Conservation (phyloP, 2,329 filamentous ascomycete genomes). For the Drechslerella stenobrocha region DNA sequence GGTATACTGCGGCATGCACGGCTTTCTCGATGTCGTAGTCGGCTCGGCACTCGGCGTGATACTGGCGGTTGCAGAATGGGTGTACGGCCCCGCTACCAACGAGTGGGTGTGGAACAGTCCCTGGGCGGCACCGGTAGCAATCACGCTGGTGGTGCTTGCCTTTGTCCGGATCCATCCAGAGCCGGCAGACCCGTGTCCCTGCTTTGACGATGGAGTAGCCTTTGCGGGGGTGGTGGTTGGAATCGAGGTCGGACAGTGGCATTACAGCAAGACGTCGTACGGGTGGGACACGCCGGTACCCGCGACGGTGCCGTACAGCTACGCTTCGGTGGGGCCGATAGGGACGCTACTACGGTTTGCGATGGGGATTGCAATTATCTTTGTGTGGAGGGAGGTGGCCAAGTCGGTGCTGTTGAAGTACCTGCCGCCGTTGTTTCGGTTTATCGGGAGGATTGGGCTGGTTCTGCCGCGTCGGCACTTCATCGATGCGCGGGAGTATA, state of each 20-base stretch:
- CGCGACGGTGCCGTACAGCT: constrained; percentile 67
- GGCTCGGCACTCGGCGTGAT: constrained; percentile 75
- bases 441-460: constrained; percentile 77
- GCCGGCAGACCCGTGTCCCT: constrained; percentile 93
- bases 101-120: constrained; percentile 50
- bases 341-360: constrained; percentile 64
- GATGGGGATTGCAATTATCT: constrained; percentile 78
- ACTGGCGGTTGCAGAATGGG: constrained; percentile 63
- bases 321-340: constrained; percentile 68
- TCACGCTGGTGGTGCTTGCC: constrained; percentile 22
- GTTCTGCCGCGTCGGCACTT: constrained; percentile 88
- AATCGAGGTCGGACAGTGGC: constrained; percentile 79
- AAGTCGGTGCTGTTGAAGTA: constrained; percentile 78
- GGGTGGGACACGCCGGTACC: constrained; percentile 62
- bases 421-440: constrained; percentile 83
- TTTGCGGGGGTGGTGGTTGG: constrained; percentile 91
- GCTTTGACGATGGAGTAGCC: constrained; percentile 92
- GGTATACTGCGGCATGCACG: constrained; percentile 98
- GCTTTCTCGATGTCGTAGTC: constrained; percentile 84
- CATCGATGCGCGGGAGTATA: constrained; percentile 79
- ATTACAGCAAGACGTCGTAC: constrained; percentile 66
- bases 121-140: constrained; percentile 49
- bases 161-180: constrained; percentile 90
- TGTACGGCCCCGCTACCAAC: constrained; percentile 58
- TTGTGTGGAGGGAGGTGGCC: constrained; percentile 85